Conservation (phyloP, 2,329 filamentous ascomycete species). For the Aspergillus unguis region DNA sequence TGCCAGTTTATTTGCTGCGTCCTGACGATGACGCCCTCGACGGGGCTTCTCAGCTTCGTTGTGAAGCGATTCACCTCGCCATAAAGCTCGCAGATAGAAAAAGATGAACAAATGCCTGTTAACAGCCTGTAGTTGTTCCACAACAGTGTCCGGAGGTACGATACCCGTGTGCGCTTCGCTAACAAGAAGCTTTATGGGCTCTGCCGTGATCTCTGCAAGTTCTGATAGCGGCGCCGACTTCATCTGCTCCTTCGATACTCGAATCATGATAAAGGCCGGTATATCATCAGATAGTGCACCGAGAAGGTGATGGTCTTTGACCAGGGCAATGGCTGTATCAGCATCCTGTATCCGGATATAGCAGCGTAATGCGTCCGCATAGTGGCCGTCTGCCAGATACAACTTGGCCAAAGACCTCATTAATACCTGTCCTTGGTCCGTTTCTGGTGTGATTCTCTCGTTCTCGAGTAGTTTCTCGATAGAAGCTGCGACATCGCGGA, state of each 20-base stretch:
- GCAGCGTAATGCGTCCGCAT: conserved; percentile 78
- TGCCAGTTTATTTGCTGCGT: conserved; percentile 47
- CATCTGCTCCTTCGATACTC: conserved; percentile 71
- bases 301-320: conserved; percentile 83
- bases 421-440: conserved; percentile 85
- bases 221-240: conserved; percentile 65
- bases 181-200: conserved; percentile 81
- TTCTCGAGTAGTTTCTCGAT: conserved; percentile 80
- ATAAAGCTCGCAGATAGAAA: conserved; percentile 86
- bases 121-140: conserved; percentile 69
- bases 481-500: conserved; percentile 69
- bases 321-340: conserved; percentile 80
- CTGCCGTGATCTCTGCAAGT: conserved; percentile 73
- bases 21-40: conserved; percentile 35
- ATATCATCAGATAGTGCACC: conserved; percentile 89
- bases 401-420: conserved; percentile 80
- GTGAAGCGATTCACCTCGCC: conserved; percentile 67
- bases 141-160: conserved; percentile 72
- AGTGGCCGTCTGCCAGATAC: conserved; percentile 75
- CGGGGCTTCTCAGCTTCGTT: conserved; percentile 33
- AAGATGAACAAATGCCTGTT: conserved; percentile 73
- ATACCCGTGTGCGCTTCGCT: conserved; percentile 89
- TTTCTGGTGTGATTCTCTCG: conserved; percentile 71
- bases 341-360: conserved; percentile 91
- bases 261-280: conserved; percentile 77